These are phyloP conservation scores for Claviceps capensis DNA, from an alignment of 2,329 filamentous ascomycete genomes.

Conservation along the genomic window DNA sequence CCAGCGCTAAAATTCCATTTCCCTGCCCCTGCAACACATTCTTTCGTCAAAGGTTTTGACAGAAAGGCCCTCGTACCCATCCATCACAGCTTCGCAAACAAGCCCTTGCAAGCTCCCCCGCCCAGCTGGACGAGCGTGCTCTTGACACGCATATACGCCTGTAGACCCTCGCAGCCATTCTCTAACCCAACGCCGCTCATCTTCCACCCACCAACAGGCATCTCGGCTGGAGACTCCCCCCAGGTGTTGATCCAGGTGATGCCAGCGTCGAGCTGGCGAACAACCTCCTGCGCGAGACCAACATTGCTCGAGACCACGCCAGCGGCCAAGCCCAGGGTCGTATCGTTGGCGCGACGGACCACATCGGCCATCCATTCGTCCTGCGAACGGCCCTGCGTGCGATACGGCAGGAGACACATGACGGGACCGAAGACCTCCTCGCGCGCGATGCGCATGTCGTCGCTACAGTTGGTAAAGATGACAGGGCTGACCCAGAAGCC, in stretches of 20 bases:
- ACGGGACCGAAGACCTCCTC: slow-evolving; percentile 89
- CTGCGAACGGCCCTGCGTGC: slow-evolving; percentile 23
- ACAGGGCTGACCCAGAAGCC: slow-evolving; percentile 83
- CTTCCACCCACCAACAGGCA: slow-evolving; percentile 90
- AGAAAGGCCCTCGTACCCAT: neutral
- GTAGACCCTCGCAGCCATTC: slow-evolving; percentile 67
- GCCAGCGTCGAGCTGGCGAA: slow-evolving; percentile 61
- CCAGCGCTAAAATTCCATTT: too few relatives aligned
- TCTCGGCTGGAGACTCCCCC: slow-evolving; percentile 85
- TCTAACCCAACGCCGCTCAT: slow-evolving; percentile 77
- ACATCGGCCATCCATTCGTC: slow-evolving; percentile 47
- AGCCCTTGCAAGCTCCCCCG: slow-evolving; percentile 43
- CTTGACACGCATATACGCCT: slow-evolving; percentile 76
- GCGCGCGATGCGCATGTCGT: slow-evolving; percentile 62
- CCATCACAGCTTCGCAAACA: slow-evolving; percentile 55
- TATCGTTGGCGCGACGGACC: slow-evolving; percentile 60
- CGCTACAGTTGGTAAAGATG: slow-evolving; percentile 74
- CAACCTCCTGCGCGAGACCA: slow-evolving; percentile 57
- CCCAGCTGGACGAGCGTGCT: slow-evolving; percentile 78
- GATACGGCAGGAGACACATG: slow-evolving; percentile 66
- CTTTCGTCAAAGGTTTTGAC: too few relatives aligned
- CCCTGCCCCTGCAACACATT: too few relatives aligned
- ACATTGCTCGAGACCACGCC: slow-evolving; percentile 72
- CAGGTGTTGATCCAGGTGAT: slow-evolving; percentile 91
- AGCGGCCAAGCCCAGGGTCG: slow-evolving; percentile 65